phyloP scores from a whole-genome alignment of 1,284 basidiomycete species.

The Wallemia mellicola region DNA sequence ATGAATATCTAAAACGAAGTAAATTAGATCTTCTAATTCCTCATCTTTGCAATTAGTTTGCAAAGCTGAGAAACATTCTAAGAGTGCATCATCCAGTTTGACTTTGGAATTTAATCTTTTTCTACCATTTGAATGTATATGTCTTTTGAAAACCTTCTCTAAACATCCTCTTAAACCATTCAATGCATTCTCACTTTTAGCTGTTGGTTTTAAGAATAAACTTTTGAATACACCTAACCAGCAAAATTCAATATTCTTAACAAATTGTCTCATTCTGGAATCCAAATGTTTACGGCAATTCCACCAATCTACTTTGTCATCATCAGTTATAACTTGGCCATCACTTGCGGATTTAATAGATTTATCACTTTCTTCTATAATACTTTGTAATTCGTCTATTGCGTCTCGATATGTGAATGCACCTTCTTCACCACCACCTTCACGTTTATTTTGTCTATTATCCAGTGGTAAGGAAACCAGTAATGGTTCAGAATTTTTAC shows the following conservation, averaged over 20 bases:
- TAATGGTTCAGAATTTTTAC: conserved; percentile 30
- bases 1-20: conserved; percentile 77
- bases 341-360: conserved; percentile 41
- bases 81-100: conserved; percentile 31
- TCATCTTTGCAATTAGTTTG: conserved; percentile 58
- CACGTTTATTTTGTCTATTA: conserved; percentile 37
- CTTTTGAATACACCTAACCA: conserved; percentile 97
- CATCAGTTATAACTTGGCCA: conserved; percentile 29
- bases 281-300: conserved; percentile 43
- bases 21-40: conserved; percentile 77
- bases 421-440: conserved; percentile 37
- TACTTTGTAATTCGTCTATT: conserved; percentile 38
- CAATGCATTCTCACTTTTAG: conserved; percentile 21
- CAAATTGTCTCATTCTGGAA: conserved; percentile 35
- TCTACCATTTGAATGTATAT: conserved; percentile 27
- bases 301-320: conserved; percentile 60
- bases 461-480: conserved; percentile 64
- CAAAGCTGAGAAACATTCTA: conserved; percentile 63
- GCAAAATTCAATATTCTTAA: conserved; percentile 67
- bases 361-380: conserved; percentile 45
- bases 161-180: conserved; percentile 30
- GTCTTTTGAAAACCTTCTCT: conserved; percentile 40
- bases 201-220: conserved; percentile 30
- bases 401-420: conserved; percentile 47
- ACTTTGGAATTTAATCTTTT: conserved; percentile 25